Conservation (phyloP, 352 stramenopile genomes). For the Aphanomyces cochlioides region DNA sequence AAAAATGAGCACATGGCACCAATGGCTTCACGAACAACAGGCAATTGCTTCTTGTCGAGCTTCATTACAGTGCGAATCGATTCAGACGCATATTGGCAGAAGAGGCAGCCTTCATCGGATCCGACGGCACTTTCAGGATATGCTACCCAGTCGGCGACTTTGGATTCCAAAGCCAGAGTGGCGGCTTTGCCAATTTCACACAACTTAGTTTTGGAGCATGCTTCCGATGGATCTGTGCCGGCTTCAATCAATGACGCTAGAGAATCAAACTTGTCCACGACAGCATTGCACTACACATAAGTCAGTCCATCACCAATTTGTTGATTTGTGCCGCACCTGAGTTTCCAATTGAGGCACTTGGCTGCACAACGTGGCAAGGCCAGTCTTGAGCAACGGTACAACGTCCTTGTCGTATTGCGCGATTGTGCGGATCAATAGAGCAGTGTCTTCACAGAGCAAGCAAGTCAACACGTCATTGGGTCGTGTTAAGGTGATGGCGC, state of each 20-base stretch:
- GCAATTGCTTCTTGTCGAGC: conserved; percentile 26
- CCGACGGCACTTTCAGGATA: conserved; percentile 2
- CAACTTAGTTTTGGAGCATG: background rate
- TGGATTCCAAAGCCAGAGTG: background rate
- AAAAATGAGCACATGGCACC: conserved; percentile 25
- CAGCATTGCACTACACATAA: conserved; percentile 6
- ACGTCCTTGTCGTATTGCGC: conserved; percentile 15
- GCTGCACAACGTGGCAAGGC: conserved; percentile 59
- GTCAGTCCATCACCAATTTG: background rate
- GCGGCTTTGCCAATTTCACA: background rate
- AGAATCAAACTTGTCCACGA: background rate
- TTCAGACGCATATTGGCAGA: conserved; percentile 27
- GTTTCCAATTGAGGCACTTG: conserved; percentile 7
- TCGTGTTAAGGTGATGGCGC: background rate
- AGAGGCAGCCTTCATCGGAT: conserved; percentile 22
- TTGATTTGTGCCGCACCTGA: background rate
- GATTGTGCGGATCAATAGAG: conserved; percentile 11
- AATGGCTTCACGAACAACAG: conserved; percentile 24
- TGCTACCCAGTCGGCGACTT: background rate
- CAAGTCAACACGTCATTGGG: conserved; percentile 14
- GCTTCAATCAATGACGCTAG: background rate
- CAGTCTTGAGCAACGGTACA: conserved; percentile 20
- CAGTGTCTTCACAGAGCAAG: conserved; percentile 23
- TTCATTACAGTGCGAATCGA: conserved; percentile 19
- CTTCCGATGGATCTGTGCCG: background rate